Base-by-base conservation (phyloP, 2,329 filamentous ascomycete genomes). In the Thelonectria rubi region DNA sequence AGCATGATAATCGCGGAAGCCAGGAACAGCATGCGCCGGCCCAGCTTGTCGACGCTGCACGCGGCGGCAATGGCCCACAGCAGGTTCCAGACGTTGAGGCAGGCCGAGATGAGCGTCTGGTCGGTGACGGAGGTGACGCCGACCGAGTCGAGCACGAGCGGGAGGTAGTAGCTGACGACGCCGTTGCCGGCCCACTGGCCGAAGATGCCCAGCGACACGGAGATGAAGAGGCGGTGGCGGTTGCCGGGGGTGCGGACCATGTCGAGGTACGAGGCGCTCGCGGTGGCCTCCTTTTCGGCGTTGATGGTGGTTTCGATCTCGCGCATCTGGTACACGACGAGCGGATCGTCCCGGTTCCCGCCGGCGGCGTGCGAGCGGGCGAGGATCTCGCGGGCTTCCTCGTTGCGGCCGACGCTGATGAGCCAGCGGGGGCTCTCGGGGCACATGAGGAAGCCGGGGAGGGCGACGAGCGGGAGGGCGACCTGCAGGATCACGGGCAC, bases 11-110 rank as follows among this genome's bases (percentile, higher is more conserved):
- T 45, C n/a, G 70, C 65, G 50, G 70, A 73, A 66, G 69, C 66
- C 24, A 81, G 69, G 67, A 79, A 80, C 30, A 82, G 73, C 21
- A 75, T 72, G 8, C 80, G 74, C 6, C 80, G 75, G 11, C 79
- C 79, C 1, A 80, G 71, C 10, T 70, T 72, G 58, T 81, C 79
- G 9, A 81, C 75, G 3, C 79, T 68, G 39, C 77, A 74, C 0
- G 79, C 79, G 5, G 71, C 73, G 12, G 54, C 60, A 4, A 76
- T 51, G 20, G 79, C 76, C 14, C 74, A 73, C 5, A 65, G 39
- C 34, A 78, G 75, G 65, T 78, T 79, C 71, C 74, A 80, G 11
- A 79, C 72, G 46, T 80, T 79, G 12, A 80, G 67, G 53, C 68
- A 58, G n/a, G 76, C 79, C 49, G 79, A 80, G 66, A 81, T 81